Evolutionary conservation across 2,329 filamentous ascomycete genomes (phyloP).

Genomic region (Alternaria panax): DNA sequence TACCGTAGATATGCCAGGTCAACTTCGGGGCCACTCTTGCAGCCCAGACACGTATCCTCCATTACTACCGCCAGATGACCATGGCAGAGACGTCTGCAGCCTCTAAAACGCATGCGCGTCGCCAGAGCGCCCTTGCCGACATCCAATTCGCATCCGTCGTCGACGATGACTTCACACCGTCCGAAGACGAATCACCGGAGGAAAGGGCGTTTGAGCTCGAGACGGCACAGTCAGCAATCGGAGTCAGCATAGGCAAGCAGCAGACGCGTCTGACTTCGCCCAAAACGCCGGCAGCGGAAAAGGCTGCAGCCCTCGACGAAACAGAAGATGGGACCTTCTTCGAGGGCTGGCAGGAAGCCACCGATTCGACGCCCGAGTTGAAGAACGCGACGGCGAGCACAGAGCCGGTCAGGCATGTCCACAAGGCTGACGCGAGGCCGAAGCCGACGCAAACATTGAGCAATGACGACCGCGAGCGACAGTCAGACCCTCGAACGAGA

Average conservation of each 20-base stretch:
- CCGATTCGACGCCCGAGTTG: constrained; percentile 8
- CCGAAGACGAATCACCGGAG: constrained; percentile 52
- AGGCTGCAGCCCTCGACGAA: constrained; percentile 63
- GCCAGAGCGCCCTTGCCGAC: constrained; percentile 51
- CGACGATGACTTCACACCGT: constrained; percentile 53
- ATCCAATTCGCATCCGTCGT: constrained; percentile 52
- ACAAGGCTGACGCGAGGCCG: background rate
- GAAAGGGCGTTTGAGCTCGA: constrained; percentile 44
- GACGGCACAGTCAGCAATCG: constrained; percentile 58
- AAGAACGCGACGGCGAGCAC: background rate
- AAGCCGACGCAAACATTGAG: constrained; percentile 2
- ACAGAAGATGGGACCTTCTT: constrained; percentile 57
- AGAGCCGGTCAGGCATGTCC: background rate
- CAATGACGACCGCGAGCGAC: constrained; percentile 13
- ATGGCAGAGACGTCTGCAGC: constrained; percentile 30
- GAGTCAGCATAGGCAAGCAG: constrained; percentile 65
- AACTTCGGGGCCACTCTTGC: constrained; percentile 14
- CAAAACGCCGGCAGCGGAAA: constrained; percentile 65
- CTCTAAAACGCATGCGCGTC: constrained; percentile 19
- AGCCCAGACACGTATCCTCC: background rate
- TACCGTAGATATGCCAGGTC: constrained; percentile 25
- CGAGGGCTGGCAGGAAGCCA: constrained; percentile 46
- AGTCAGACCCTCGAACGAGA: constrained; percentile 28
- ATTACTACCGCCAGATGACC: constrained; percentile 13
- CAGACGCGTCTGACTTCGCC: constrained; percentile 66